Evolutionary conservation across 2,329 filamentous ascomycete genomes (phyloP).

Genomic region (Xylaria sp.): DNA sequence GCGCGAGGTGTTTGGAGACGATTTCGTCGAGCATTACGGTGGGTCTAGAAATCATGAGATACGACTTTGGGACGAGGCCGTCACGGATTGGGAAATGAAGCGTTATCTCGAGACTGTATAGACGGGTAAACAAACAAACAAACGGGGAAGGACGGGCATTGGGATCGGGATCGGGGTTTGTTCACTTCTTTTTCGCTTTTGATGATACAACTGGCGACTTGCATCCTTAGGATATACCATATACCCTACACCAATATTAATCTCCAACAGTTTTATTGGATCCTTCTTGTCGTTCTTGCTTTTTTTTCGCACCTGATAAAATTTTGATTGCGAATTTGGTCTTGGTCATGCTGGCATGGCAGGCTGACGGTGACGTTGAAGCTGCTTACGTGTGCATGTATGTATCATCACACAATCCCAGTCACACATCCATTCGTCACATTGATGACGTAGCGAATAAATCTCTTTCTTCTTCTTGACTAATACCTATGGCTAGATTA

Average conservation of each 20-base stretch:
- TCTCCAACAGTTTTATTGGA: not conserved
- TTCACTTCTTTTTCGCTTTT: slow-evolving; percentile 7
- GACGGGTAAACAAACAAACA: not conserved
- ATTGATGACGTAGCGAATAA: not conserved
- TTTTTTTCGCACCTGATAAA: not conserved
- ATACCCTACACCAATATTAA: slow-evolving; percentile 25
- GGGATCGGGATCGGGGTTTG: not conserved
- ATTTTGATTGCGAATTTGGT: not conserved
- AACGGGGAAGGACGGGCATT: not conserved
- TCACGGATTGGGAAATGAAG: slow-evolving; percentile 91
- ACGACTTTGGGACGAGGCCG: slow-evolving; percentile 91
- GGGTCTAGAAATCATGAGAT: slow-evolving; percentile 94
- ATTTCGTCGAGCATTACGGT: slow-evolving; percentile 94
- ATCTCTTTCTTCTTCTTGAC: not conserved
- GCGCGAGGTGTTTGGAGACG: slow-evolving; percentile 92
- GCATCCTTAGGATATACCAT: slow-evolving; percentile 28
- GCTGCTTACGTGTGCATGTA: not conserved
- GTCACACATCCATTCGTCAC: not conserved
- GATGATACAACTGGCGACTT: not conserved
- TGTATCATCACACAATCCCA: not conserved
- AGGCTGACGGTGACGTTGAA: not conserved
- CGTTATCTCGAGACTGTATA: slow-evolving; percentile 83
- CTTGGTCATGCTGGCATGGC: not conserved
- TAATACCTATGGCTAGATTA: not conserved
- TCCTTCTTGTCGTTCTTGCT: not conserved